Conservation (phyloP, 129 eudicot genomes). For the Calendula officinalis region DNA sequence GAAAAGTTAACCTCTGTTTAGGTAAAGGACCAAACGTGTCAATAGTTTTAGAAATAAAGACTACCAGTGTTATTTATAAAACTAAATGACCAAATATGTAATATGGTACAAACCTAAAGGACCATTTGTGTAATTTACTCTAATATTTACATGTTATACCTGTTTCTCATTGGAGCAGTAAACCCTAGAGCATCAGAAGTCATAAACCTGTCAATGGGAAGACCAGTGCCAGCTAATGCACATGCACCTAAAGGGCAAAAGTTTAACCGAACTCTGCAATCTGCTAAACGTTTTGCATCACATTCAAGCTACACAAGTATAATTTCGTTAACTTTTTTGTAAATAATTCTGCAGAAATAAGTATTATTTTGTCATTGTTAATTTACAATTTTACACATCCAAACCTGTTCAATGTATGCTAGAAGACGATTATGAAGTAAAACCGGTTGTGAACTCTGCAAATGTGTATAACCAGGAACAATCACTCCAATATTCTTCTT, state of each 20-base stretch:
- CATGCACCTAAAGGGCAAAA: constrained; percentile 56
- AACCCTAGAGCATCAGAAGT: constrained; percentile 91
- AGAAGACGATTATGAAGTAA: constrained; percentile 82
- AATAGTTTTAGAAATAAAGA: too few relatives aligned
- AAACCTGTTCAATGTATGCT: constrained; percentile 92
- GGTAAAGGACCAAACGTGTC: too few relatives aligned
- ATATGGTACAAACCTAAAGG: too few relatives aligned
- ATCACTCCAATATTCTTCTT: constrained; percentile 69
- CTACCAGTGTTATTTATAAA: too few relatives aligned
- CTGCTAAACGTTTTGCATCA: constrained; percentile 79
- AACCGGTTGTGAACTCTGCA: constrained; percentile 97
- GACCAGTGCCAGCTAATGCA: too few relatives aligned
- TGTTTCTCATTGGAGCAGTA: constrained; percentile 14
- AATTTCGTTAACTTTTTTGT: constrained; percentile 4
- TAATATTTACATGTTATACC: too few relatives aligned
- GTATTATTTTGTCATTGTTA: too few relatives aligned
- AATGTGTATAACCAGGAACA: constrained; percentile 93
- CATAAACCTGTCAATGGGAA: constrained; percentile 64
- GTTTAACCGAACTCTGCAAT: constrained; percentile 79
- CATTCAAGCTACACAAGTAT: constrained; percentile 79
- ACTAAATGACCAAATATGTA: too few relatives aligned
- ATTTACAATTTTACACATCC: neutral
- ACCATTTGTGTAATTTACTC: neutral
- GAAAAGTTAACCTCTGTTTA: too few relatives aligned
- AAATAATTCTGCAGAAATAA: too few relatives aligned